Conservation (phyloP, 495 filamentous ascomycete genomes). For the Aspergillus cavernicola region DNA sequence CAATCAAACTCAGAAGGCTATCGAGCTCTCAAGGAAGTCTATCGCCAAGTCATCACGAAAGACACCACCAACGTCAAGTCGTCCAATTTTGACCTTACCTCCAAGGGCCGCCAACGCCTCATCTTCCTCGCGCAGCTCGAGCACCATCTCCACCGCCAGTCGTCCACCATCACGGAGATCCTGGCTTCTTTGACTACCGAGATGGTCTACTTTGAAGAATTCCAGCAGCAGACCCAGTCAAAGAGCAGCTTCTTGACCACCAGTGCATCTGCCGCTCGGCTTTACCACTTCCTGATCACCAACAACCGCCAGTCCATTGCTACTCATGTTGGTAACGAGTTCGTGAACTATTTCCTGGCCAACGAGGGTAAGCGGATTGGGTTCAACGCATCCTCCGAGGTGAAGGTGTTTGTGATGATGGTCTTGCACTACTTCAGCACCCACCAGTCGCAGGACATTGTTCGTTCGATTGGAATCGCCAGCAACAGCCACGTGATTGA, state of each 20-base stretch:
- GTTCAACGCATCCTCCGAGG: slow-evolving; percentile 22
- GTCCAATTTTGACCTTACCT: slow-evolving; percentile 28
- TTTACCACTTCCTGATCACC: slow-evolving; percentile 32
- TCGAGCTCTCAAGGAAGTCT: slow-evolving; percentile 36
- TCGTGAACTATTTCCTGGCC: slow-evolving; percentile 26
- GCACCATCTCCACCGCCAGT: slow-evolving; percentile 26
- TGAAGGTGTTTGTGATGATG: slow-evolving; percentile 28
- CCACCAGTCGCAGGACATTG: slow-evolving; percentile 31
- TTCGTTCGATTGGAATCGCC: slow-evolving; percentile 38
- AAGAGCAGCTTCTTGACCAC: slow-evolving; percentile 30
- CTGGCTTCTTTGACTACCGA: slow-evolving; percentile 35
- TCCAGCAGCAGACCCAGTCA: slow-evolving; percentile 25
- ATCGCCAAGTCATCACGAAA: slow-evolving; percentile 31
- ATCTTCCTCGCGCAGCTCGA: slow-evolving; percentile 40
- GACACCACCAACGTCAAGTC: slow-evolving; percentile 21
- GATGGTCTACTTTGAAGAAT: slow-evolving; percentile 41
- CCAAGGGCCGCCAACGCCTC: slow-evolving; percentile 35
- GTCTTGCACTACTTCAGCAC: slow-evolving; percentile 32
- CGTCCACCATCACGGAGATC: slow-evolving; percentile 33
- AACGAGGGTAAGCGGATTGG: slow-evolving; percentile 34
- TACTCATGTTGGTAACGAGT: slow-evolving; percentile 25
- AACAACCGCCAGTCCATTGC: slow-evolving; percentile 27
- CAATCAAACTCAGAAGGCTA: slow-evolving; percentile 30
- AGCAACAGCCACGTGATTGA: slow-evolving; percentile 27
- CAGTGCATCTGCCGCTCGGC: slow-evolving; percentile 29